Base-by-base conservation (phyloP, 163 green algal species). In the Prototheca wickerhamii region DNA sequence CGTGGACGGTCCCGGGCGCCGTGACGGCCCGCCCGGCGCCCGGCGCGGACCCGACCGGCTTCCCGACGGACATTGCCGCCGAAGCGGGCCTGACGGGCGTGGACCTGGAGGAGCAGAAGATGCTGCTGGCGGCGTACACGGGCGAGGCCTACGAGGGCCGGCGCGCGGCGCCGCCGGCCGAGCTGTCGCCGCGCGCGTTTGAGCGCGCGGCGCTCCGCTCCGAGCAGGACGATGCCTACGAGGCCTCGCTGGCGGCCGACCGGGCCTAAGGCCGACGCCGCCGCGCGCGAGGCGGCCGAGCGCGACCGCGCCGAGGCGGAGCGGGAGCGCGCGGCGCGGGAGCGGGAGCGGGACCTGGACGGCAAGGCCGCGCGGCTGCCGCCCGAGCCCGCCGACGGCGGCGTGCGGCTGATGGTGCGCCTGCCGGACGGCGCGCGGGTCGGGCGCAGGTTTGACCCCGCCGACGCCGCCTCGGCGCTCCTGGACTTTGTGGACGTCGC, bases 81-180 rank as follows among this genome's bases (percentile, higher is more conserved):
- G 50, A 30, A 28, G 50, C 23, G 21, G 7, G 12, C 53, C 53
- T 37, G 53, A 17, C 53, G 32, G 84, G 80, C 56, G 76, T 93
- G 23, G 75, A 88, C 69, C 23, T 85, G n/a, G 84, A 93, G 77
- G 86, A 94, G 75, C 84, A 88, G 23, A 72, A 72, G 35, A 92
- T 92, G 86, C 74, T 94, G 53, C 78, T 92, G 69, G 85, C 86
- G 37, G 85, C 85, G 0, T 75, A 90, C 71, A 74, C 90, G 59
- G 86, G 86, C 3, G 72, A 88, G 20, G 78, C 78, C 2, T 93
- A 93, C 61, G 61, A 85, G 37, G 15, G 30, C 44, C 60, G 34
- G 26, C 5, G 12, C 30, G 17, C 10, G 17, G 15, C 42, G 1
- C 15, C 43, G 3, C 3, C n/a, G 4, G 35, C 56, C 4, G 52